Base-by-base conservation (phyloP, 257 asterid genomes). In the Vinca minor region DNA sequence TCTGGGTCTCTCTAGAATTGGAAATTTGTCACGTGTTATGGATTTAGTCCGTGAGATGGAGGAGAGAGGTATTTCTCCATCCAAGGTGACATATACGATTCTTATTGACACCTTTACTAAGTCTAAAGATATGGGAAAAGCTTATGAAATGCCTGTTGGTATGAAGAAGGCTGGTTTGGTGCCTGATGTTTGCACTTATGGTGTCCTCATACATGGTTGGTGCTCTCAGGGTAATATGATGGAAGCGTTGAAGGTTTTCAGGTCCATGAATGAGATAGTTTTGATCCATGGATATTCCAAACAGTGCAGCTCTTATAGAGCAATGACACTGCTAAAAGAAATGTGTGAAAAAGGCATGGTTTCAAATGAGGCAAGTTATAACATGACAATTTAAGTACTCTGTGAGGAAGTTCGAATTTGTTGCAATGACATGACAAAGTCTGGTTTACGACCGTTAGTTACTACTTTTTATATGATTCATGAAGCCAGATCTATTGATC, bases 331-430 rank as follows among this genome's bases (percentile, higher is more conserved):
- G 70, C 73, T 84, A 14, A 67, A 74, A 59, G 83, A 86, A 76
- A 88, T 86, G 95, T 65, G 60, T 34, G 85, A 72, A 34, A 79
- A 69, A 25, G 84, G 84, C 50, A 80, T 86, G 89, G 36, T 68
- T 66, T 88, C 96, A 17, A 86, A 86, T 68, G 74, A 4, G 52
- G 89, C 95, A 87, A 89, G n/a, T n/a, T n/a, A n/a, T n/a, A n/a
- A n/a, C n/a, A n/a, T n/a, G n/a, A n/a, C n/a, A n/a, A n/a, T n/a
- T n/a, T n/a, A n/a, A n/a, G n/a, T n/a, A n/a, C n/a, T n/a, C n/a
- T n/a, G n/a, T n/a, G n/a, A n/a, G n/a, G n/a, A n/a, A n/a, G n/a
- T n/a, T n/a, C n/a, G n/a, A n/a, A n/a, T n/a, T n/a, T n/a, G n/a
- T n/a, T n/a, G n/a, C n/a, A n/a, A n/a, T n/a, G n/a, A n/a, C n/a